Percentiles rank a stretch among this genome's conserved stretches.
Conservation (phyloP, 2,329 filamentous ascomycete genomes). For the Calonectria honghensis region DNA sequence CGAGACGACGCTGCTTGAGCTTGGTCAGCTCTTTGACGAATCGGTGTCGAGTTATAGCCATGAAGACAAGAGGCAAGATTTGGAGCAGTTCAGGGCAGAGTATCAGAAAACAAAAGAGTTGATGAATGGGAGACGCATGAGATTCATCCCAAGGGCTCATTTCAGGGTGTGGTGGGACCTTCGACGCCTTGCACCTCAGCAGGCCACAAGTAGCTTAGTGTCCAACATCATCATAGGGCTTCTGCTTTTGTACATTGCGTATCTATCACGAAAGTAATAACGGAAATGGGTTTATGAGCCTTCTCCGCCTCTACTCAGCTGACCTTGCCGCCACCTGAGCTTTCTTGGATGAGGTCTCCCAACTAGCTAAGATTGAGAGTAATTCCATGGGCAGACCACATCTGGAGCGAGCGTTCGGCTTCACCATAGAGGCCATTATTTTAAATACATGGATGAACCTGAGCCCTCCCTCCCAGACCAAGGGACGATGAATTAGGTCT, state of each 20-base stretch:
- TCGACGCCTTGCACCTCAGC: neutral
- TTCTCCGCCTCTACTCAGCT: too few relatives aligned
- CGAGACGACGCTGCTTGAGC: neutral
- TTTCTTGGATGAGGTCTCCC: too few relatives aligned
- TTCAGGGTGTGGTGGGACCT: slow-evolving; percentile 1
- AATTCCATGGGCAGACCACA: too few relatives aligned
- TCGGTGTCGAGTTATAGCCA: neutral
- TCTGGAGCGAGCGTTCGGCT: too few relatives aligned
- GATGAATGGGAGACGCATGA: neutral
- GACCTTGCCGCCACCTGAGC: too few relatives aligned
- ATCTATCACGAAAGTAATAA: neutral
- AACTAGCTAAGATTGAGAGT: too few relatives aligned
- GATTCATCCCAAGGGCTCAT: neutral
- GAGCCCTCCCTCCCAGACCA: too few relatives aligned
- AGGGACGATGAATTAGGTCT: too few relatives aligned
- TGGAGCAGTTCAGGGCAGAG: neutral
- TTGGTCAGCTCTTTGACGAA: neutral
- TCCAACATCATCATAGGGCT: neutral
- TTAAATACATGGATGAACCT: too few relatives aligned
- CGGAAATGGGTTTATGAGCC: too few relatives aligned
- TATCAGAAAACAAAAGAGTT: neutral
- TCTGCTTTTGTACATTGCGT: neutral
- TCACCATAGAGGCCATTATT: too few relatives aligned
- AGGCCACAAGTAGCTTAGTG: neutral
- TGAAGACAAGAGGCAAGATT: neutral